These are phyloP conservation scores for Xylaria sp. DNA, from an alignment of 2,329 filamentous ascomycete species.

Conservation along the genomic window DNA sequence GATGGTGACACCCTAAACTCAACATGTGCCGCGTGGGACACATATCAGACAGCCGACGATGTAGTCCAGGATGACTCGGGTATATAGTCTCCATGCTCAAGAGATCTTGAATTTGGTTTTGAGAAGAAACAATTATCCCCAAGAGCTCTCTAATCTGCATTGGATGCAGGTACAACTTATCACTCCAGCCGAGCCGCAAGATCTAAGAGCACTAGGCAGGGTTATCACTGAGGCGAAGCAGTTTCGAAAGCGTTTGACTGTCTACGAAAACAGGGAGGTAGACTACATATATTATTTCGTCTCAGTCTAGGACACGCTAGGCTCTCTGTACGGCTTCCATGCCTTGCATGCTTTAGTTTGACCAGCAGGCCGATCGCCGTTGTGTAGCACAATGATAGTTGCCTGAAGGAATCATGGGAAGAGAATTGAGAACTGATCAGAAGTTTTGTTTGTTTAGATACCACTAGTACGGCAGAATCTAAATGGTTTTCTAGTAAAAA, in stretches of 20 bases:
- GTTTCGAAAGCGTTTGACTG: neutral
- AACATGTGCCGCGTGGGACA: conserved; percentile 27
- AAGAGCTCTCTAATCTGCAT: neutral
- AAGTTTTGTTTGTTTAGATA: neutral
- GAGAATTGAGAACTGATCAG: neutral
- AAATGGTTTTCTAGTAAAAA: too few species aligned
- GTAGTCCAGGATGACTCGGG: conserved; percentile 30
- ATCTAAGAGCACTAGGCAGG: neutral
- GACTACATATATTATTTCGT: neutral
- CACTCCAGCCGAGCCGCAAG: neutral
- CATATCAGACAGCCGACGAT: conserved; percentile 11
- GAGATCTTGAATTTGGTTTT: neutral
- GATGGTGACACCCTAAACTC: conserved; percentile 22
- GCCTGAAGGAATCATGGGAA: neutral
- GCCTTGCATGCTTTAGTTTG: neutral
- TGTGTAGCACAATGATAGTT: neutral
- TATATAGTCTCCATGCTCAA: conserved; percentile 12
- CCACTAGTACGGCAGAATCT: too few species aligned
- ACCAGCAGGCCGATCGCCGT: neutral
- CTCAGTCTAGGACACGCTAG: neutral
- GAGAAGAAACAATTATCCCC: neutral
- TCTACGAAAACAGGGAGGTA: neutral
- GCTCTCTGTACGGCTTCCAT: neutral
- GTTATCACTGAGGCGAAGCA: neutral
- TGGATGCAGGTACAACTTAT: neutral